Conservation (phyloP, 257 asterid species). For the Nicotiana tabacum region DNA sequence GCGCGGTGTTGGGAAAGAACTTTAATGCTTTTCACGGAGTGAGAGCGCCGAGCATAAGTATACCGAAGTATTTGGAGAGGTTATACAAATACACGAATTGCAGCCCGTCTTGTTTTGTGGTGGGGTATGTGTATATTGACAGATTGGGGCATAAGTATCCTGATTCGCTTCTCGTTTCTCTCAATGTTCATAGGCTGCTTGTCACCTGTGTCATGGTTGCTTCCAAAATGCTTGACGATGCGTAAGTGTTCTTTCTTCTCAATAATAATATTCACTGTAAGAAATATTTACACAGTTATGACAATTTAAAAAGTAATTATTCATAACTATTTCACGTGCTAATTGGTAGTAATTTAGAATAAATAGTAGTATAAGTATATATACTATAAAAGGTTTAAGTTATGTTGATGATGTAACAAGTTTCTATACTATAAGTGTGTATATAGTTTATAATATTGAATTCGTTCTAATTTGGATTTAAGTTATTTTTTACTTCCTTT, state of each 20-base stretch:
- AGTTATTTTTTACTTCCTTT: neutral
- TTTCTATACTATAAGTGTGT: no score
- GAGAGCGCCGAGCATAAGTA: constrained; percentile 59
- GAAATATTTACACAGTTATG: neutral
- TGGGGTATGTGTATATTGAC: constrained; percentile 76
- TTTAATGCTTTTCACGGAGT: constrained; percentile 64
- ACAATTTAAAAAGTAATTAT: no score
- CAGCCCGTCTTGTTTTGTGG: constrained; percentile 80
- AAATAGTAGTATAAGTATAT: no score
- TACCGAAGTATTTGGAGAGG: constrained; percentile 68
- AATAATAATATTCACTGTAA: neutral
- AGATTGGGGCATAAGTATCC: constrained; percentile 69
- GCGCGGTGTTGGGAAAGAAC: constrained; percentile 22
- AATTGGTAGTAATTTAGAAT: neutral
- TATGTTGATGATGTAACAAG: no score
- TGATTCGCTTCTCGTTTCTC: constrained; percentile 63
- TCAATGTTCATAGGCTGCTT: constrained; percentile 72
- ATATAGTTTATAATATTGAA: no score
- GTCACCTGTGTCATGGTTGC: constrained; percentile 82
- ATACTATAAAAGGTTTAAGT: no score
- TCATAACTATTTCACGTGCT: neutral
- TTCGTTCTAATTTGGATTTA: no score
- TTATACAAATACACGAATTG: constrained; percentile 78
- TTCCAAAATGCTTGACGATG: constrained; percentile 82
- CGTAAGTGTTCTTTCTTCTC: constrained; percentile 31